Conservation (phyloP, 78 protist species). For the Chrysochromulina tobinii region DNA sequence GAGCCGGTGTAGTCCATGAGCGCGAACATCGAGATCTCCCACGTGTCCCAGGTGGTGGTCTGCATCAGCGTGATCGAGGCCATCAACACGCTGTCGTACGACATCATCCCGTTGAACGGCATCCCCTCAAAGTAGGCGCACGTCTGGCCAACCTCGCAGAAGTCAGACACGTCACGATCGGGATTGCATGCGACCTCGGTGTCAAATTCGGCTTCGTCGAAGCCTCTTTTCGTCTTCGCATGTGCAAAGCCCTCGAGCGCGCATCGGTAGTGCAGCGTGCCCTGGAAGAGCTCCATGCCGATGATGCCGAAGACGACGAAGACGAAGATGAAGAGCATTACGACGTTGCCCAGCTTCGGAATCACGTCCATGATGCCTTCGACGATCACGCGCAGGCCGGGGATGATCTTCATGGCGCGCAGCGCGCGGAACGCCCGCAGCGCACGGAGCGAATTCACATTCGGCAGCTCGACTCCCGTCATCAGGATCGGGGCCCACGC, state of each 20-base stretch:
- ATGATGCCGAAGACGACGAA: conserved; percentile 36
- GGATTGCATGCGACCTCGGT: no score
- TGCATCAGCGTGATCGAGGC: conserved; percentile 23
- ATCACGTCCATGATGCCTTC: not conserved
- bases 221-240: no score
- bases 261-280: not conserved
- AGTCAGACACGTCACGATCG: no score
- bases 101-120: not conserved
- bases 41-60: conserved; percentile 33
- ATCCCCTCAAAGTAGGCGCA: no score
- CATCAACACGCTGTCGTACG: conserved; percentile 31
- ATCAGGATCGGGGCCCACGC: not conserved
- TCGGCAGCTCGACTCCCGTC: not conserved
- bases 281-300: conserved; percentile 51
- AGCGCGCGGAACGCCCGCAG: conserved; percentile 68
- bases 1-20: not conserved
- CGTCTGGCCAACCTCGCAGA: no score
- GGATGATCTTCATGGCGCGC: conserved; percentile 45
- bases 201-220: no score
- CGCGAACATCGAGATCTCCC: conserved; percentile 35
- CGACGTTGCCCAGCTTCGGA: conserved; percentile 54
- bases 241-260: not conserved
- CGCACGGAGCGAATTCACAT: not conserved
- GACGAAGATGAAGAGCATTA: conserved; percentile 28
- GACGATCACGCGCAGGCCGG: conserved; percentile 30